These are phyloP conservation scores for Cyclotella distinguenda DNA, from an alignment of 108 stramenopile genomes.

Conservation along the genomic window DNA sequence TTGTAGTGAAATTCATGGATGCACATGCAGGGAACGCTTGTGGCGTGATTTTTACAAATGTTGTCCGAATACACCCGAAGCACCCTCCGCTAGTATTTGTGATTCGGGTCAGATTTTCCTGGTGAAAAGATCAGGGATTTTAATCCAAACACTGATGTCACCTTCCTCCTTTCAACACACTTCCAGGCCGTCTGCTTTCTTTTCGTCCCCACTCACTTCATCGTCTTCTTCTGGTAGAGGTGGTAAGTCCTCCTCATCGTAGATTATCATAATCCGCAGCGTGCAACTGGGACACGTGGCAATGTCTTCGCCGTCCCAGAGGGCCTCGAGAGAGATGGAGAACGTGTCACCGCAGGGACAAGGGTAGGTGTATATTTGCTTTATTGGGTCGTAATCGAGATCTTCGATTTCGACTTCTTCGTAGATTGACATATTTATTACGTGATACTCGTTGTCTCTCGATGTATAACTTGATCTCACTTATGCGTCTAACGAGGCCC, in stretches of 20 bases:
- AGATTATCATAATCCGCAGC: conserved; percentile 88
- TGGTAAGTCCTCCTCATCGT: conserved; percentile 89
- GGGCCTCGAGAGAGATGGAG: conserved; percentile 87
- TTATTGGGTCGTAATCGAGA: conserved; percentile 84
- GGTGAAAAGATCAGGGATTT: too few species aligned
- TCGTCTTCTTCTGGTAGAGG: conserved; percentile 50
- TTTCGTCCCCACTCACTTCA: conserved; percentile 45
- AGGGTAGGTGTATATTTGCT: conserved; percentile 86
- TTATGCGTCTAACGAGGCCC: too few species aligned
- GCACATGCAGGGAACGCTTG: too few species aligned
- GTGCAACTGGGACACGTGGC: conserved; percentile 97
- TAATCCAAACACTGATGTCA: too few species aligned
- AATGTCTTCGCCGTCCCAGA: conserved; percentile 96
- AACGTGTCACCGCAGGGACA: conserved; percentile 98
- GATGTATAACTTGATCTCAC: too few species aligned
- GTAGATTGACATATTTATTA: conserved; percentile 82
- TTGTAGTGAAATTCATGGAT: too few species aligned
- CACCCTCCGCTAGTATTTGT: too few species aligned
- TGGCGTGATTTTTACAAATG: too few species aligned
- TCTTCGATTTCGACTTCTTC: conserved; percentile 97
- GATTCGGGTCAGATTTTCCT: too few species aligned
- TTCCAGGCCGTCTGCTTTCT: conserved; percentile 19
- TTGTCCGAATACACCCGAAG: too few species aligned
- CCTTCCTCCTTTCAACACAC: background rate
- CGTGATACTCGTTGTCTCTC: background rate